Evolutionary conservation across 2,329 filamentous ascomycete species (phyloP).

Genomic region (Diaporthe capsici): DNA sequence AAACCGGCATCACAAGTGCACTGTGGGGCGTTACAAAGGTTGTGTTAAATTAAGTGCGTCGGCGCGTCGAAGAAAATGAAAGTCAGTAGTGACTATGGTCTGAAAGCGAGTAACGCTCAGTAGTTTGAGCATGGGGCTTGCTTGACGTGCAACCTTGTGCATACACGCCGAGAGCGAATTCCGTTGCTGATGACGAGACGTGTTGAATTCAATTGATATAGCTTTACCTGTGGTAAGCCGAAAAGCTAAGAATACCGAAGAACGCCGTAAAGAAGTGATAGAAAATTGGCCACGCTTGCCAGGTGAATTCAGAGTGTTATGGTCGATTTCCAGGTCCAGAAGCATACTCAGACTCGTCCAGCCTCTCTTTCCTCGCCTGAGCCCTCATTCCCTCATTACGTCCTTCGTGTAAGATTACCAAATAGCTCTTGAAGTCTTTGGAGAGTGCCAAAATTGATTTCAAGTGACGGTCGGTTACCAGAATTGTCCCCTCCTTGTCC

Average conservation of each 20-base stretch:
- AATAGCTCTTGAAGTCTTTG: conserved; percentile 42
- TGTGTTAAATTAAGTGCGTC: fast-evolving
- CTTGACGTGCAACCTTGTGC: not conserved
- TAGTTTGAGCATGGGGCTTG: not conserved
- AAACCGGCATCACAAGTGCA: not conserved
- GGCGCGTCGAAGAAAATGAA: not conserved
- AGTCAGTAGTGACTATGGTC: not conserved
- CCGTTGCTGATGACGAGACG: too few relatives aligned
- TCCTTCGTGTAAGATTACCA: conserved; percentile 11
- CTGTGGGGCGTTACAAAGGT: not conserved
- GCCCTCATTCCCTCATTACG: not conserved
- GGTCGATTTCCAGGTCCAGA: too few relatives aligned
- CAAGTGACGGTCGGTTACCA: conserved; percentile 44
- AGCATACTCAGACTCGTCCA: not conserved
- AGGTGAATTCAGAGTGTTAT: too few relatives aligned
- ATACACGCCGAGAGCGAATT: too few relatives aligned
- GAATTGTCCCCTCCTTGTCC: conserved; percentile 40
- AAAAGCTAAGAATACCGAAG: too few relatives aligned
- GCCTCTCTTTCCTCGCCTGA: not conserved
- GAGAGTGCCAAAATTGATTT: conserved; percentile 45
- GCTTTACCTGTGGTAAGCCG: too few relatives aligned
- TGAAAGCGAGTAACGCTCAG: not conserved
- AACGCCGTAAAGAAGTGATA: too few relatives aligned
- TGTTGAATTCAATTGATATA: too few relatives aligned
- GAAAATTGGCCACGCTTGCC: too few relatives aligned